These are phyloP conservation scores for Aureobasidium sp. DNA, from an alignment of 2,329 filamentous ascomycete genomes.

Conservation along the genomic window DNA sequence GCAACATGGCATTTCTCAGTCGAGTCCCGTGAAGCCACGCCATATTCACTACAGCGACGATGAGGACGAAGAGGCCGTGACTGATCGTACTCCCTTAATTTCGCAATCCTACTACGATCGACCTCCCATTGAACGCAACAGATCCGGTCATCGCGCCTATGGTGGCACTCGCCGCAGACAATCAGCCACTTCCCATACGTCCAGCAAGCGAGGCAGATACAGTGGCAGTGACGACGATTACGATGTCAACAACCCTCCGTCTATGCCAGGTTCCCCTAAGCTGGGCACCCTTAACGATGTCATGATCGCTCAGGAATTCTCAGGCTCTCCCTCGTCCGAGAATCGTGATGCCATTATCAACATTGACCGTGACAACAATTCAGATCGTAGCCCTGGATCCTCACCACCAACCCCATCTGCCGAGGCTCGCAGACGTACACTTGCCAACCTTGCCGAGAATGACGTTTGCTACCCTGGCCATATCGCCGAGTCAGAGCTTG, in stretches of 20 bases:
- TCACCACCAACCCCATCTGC: conserved; percentile 33
- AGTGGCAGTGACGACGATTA: conserved; percentile 35
- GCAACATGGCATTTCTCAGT: conserved; percentile 14
- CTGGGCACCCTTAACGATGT: conserved; percentile 53
- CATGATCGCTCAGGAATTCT: conserved; percentile 62
- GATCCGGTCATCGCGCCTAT: conserved; percentile 17
- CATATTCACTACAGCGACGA: conserved; percentile 29
- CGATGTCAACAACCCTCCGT: conserved; percentile 60
- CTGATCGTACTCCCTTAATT: conserved; percentile 52
- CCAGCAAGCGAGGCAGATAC: conserved; percentile 19
- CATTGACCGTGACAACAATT: conserved; percentile 36
- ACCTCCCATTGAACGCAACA: conserved; percentile 20
- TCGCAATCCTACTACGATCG: conserved; percentile 28
- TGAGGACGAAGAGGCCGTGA: conserved; percentile 35
- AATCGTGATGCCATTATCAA: conserved; percentile 43
- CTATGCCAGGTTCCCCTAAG: conserved; percentile 52
- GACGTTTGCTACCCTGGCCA: conserved; percentile 90
- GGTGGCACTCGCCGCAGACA: conserved; percentile 16
- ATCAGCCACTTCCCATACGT: conserved; percentile 21
- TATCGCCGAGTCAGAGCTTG: conserved; percentile 65
- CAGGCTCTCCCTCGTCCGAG: conserved; percentile 27
- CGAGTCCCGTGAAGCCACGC: conserved; percentile 13
- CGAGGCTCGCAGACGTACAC: conserved; percentile 48
- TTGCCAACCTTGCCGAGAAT: conserved; percentile 61
- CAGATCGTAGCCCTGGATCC: conserved; percentile 28